Evolutionary conservation across 1,284 basidiomycete species (phyloP), one percentile per base, ranked within the genome.

Genomic region (Nidula niveotomentosa): DNA sequence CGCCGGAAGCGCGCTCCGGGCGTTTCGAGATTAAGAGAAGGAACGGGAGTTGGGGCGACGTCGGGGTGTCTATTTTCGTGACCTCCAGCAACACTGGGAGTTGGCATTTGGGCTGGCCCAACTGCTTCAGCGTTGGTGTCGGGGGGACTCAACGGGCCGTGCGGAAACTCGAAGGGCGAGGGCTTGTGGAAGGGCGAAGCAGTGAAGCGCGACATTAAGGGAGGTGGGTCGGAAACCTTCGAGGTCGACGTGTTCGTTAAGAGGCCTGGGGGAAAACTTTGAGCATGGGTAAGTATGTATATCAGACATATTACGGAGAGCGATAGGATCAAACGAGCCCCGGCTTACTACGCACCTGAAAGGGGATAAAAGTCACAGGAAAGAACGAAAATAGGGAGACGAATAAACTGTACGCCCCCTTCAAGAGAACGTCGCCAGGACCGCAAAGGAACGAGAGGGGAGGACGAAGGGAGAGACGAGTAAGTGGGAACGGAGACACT

Each of bases 121-220:
- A 62, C 56, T 53, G 59, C 56, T 53, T 81, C 80, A 46, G 71
- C 65, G 55, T 80, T 78, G 5, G 80, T 83, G 51, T 86, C 85
- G 36, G 83, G 79, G 45, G 84, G 81, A 52, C 77, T 84, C 39
- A 76, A 72, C 12, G 78, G 76, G 54, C 68, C 71, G 48, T 75
- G 75, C 41, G 78, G 74, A 59, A 81, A 75, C 57, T 80, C 73
- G 65, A 79, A 79, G 41, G 76, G 73, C 36, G 78, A 74, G 35
- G 80, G 76, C 61, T 76, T 77, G 60, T 78, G 74, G 60, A 78
- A 79, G 10, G 73, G 76, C 39, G 76, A 76, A 17, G 75, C 68
- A 30, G 76, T 74, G 30, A 79, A 65, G 60, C 74, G 76, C 56
- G 81, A 78, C 83, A 85, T 84, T 37, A 54, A 23, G 23, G 23